Evolutionary conservation across 129 eudicot species (phyloP).

Genomic region (Heracleum sosnowskyi): DNA sequence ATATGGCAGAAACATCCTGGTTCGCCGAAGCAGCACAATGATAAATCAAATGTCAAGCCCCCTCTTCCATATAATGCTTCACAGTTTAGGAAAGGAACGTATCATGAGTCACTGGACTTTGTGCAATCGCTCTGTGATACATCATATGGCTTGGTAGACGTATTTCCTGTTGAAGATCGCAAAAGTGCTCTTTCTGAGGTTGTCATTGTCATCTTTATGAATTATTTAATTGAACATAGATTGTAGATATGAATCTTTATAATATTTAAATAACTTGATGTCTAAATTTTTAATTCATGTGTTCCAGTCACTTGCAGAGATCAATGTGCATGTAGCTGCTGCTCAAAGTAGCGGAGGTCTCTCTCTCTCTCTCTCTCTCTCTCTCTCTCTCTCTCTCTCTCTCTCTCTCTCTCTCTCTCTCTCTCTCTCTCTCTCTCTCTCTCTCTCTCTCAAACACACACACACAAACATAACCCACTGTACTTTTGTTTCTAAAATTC

Average conservation of each 20-base stretch:
- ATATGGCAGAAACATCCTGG: constrained; percentile 60
- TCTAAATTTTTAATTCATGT: constrained; percentile 25
- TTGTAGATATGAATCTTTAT: background rate
- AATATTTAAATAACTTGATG: background rate
- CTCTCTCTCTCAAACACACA: background rate
- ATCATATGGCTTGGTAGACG: constrained; percentile 93
- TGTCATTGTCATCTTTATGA: constrained; percentile 15
- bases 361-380: constrained; percentile 26
- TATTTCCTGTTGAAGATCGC: constrained; percentile 96
- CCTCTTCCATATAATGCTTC: constrained; percentile 70
- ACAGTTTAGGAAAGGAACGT: constrained; percentile 93
- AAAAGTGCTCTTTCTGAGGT: constrained; percentile 98
- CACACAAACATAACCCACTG: background rate
- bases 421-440: background rate
- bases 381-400: background rate
- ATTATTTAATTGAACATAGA: background rate
- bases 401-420: background rate
- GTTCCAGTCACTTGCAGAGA: constrained; percentile 88
- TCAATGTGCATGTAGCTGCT: constrained; percentile 66
- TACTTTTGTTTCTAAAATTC: too few relatives aligned
- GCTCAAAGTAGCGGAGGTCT: constrained; percentile 93
- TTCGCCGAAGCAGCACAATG: constrained; percentile 55
- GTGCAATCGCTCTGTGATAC: constrained; percentile 91
- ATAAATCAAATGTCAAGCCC: constrained; percentile 64
- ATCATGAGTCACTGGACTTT: constrained; percentile 87